Percentiles rank a stretch among this genome's conserved stretches.
These are phyloP conservation scores for Xylaria palmicola DNA, from an alignment of 495 filamentous ascomycete species.

Conservation along the genomic window DNA sequence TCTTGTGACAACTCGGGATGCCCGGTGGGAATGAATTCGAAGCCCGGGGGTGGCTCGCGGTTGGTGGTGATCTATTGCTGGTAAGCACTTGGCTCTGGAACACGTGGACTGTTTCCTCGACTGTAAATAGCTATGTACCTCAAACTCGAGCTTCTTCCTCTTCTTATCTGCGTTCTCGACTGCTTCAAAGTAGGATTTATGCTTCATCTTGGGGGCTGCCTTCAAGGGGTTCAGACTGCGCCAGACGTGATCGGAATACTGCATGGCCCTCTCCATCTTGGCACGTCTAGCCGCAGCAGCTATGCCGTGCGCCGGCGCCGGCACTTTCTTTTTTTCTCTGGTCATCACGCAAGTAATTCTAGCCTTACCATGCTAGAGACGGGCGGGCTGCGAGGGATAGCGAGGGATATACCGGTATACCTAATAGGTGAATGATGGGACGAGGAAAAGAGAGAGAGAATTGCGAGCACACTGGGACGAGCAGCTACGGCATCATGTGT, in stretches of 20 bases:
- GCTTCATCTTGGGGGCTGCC: conserved; percentile 41
- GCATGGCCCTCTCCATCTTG: conserved; percentile 25
- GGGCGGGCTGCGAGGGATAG: conserved; percentile 15
- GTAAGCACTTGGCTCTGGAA: conserved; percentile 25
- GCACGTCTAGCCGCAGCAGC: conserved; percentile 22
- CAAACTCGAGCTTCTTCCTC: conserved; percentile 53
- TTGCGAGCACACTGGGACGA: conserved; percentile 20
- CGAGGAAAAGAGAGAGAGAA: conserved; percentile 6
- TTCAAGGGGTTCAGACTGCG: conserved; percentile 29
- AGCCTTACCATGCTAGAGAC: conserved; percentile 31
- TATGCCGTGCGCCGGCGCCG: conserved; percentile 21
- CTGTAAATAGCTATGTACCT: conserved; percentile 38
- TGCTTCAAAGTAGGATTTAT: conserved; percentile 54
- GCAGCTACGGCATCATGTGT: conserved; percentile 23
- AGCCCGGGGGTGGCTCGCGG: conserved; percentile 65
- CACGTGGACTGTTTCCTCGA: not conserved
- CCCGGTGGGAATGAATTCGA: conserved; percentile 80
- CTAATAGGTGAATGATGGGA: conserved; percentile 17
- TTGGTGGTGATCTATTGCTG: conserved; percentile 42
- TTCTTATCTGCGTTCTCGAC: conserved; percentile 57
- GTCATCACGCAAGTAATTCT: conserved; percentile 30
- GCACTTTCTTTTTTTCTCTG: conserved; percentile 32
- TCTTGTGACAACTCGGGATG: conserved; percentile 69
- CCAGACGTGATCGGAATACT: conserved; percentile 22
- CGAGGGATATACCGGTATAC: no score